Conservation (phyloP, 2,329 filamentous ascomycete genomes). For the Paracorniculantispora psalliotae region DNA sequence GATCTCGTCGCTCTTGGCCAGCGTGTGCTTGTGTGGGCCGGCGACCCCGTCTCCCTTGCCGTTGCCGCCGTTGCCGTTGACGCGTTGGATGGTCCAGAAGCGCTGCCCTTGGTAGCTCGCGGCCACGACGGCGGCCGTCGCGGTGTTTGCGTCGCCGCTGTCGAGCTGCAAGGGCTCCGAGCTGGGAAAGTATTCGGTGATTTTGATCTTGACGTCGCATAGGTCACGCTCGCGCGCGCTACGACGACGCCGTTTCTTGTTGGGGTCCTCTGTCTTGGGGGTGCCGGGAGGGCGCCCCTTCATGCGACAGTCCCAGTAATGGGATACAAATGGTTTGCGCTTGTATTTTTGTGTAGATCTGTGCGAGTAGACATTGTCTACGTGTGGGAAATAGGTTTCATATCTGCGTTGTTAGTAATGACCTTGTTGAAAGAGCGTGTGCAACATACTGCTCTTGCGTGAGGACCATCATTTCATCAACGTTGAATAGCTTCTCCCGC, state of each 20-base stretch:
- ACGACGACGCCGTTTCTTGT: constrained; percentile 77
- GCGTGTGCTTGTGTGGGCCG: constrained; percentile 68
- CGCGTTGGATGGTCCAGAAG: constrained; percentile 71
- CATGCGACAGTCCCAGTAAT: constrained; percentile 80
- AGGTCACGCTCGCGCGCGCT: constrained; percentile 69
- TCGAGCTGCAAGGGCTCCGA: constrained; percentile 30
- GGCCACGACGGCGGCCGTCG: constrained; percentile 21
- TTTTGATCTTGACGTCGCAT: constrained; percentile 85
- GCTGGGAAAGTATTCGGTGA: constrained; percentile 69
- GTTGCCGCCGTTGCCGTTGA: constrained; percentile 71
- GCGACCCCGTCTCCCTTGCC: constrained; percentile 65
- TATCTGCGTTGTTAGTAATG: constrained; percentile 45
- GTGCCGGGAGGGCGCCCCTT: constrained; percentile 76
- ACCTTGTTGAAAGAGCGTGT: neutral
- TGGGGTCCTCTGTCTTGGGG: constrained; percentile 72
- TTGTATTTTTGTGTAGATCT: constrained; percentile 78
- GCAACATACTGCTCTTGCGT: constrained; percentile 65
- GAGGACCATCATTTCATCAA: constrained; percentile 67
- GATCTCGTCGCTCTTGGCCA: constrained; percentile 70
- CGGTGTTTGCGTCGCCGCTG: constrained; percentile 12
- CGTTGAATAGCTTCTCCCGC: constrained; percentile 68
- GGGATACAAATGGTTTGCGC: constrained; percentile 74
- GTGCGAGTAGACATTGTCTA: constrained; percentile 82
- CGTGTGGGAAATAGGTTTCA: constrained; percentile 75
- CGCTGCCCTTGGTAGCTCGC: constrained; percentile 45